Conservation (phyloP, 1,284 basidiomycete species). For the Omphalotus olearius region DNA sequence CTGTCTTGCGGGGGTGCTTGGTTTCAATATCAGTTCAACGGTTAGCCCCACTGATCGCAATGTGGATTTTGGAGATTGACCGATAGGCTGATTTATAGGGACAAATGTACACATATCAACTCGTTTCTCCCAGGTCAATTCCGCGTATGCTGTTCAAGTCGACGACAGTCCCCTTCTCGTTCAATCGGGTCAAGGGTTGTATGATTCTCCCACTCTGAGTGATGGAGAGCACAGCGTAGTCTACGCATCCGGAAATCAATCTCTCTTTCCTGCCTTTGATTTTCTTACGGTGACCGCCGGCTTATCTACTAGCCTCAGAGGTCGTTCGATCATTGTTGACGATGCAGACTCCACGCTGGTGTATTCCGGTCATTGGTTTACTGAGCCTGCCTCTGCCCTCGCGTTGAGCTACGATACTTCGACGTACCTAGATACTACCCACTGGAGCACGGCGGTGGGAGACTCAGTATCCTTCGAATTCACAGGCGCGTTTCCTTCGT, state of each 20-base stretch:
- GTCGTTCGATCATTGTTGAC: conserved; percentile 32
- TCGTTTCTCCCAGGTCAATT: conserved; percentile 16
- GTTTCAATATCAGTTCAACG: conserved; percentile 34
- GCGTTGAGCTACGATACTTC: conserved; percentile 23
- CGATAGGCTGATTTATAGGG: conserved; percentile 25
- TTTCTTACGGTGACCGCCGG: conserved; percentile 34
- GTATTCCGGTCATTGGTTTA: conserved; percentile 31
- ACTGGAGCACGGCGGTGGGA: conserved; percentile 32
- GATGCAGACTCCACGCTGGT: conserved; percentile 26
- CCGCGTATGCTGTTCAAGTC: conserved; percentile 28
- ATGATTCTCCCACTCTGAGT: conserved; percentile 25
- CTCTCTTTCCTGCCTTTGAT: conserved; percentile 29
- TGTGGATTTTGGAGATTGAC: background rate
- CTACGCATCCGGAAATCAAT: conserved; percentile 24
- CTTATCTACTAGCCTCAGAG: conserved; percentile 27
- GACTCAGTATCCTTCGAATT: conserved; percentile 30
- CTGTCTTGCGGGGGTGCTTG: conserved; percentile 27
- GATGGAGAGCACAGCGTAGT: conserved; percentile 33
- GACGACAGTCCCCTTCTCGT: conserved; percentile 27
- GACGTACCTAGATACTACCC: conserved; percentile 28
- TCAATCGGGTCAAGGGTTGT: conserved; percentile 25
- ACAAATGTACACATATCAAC: conserved; percentile 23
- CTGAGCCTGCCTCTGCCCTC: conserved; percentile 16
- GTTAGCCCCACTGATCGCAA: conserved; percentile 16
- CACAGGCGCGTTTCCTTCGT: conserved; percentile 23